Conservation (phyloP, 2,329 filamentous ascomycete genomes). For the Moelleriella libera region DNA sequence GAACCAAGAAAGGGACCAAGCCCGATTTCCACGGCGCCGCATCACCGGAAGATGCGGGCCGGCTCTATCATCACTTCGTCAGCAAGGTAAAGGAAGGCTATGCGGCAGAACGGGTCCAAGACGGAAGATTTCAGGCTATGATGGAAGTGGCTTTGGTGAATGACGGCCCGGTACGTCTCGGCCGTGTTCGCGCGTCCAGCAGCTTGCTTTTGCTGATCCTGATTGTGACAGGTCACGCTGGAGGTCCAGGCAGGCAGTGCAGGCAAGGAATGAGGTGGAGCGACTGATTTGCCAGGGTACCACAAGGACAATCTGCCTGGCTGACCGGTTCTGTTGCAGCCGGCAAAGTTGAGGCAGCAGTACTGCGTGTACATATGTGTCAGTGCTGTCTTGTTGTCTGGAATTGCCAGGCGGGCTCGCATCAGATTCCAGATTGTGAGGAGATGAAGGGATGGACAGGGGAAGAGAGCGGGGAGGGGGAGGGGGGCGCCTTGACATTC, state of each 20-base stretch:
- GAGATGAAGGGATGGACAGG: too few species aligned
- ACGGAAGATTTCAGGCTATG: slow-evolving; percentile 97
- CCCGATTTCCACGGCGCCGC: slow-evolving; percentile 89
- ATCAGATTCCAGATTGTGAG: too few species aligned
- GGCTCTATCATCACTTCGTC: slow-evolving; percentile 75
- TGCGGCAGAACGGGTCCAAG: slow-evolving; percentile 61
- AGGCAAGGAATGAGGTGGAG: background rate
- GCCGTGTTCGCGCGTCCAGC: background rate
- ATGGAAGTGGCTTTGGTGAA: slow-evolving; percentile 95
- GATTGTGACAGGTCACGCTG: slow-evolving; percentile 8
- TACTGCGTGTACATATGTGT: too few species aligned
- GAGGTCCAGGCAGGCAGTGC: slow-evolving; percentile 7
- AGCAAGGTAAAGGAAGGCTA: slow-evolving; percentile 62
- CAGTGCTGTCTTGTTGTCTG: too few species aligned
- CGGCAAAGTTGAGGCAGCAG: too few species aligned
- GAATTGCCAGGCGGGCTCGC: too few species aligned
- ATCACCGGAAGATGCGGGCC: slow-evolving; percentile 60
- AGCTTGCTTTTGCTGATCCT: too few species aligned
- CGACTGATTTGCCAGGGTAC: too few species aligned
- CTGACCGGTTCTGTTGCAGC: too few species aligned
- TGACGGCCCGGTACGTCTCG: slow-evolving; percentile 49
- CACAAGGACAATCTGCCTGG: too few species aligned
- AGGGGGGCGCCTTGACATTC: too few species aligned
- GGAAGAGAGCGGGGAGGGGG: too few species aligned
- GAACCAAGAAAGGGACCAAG: slow-evolving; percentile 90